A percentile compares a stretch with the other conserved stretches of the same genome.
phyloP scores from a whole-genome alignment of 129 eudicot genomes.

The Flaveria brownii region DNA sequence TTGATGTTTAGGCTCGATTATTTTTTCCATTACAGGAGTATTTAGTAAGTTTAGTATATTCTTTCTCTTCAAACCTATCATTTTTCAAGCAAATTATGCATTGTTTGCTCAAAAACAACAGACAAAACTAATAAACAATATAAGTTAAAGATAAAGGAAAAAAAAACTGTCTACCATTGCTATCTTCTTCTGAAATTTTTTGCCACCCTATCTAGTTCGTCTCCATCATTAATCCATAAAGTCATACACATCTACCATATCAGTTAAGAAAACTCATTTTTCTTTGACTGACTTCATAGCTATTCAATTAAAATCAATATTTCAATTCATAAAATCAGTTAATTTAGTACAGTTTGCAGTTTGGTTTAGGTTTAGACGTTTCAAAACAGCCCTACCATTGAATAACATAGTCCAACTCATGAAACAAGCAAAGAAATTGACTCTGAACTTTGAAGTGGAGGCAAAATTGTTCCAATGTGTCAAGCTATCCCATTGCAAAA shows the following conservation, averaged over 20 bases:
- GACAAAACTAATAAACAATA: background rate
- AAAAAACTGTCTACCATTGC: background rate
- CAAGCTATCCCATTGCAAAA: background rate
- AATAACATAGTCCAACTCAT: background rate
- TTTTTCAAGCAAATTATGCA: background rate
- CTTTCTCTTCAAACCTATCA: background rate
- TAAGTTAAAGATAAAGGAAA: background rate
- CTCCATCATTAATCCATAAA: background rate
- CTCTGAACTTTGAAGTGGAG: background rate
- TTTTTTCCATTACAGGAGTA: background rate
- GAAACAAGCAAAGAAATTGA: background rate
- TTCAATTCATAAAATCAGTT: background rate
- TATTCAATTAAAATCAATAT: background rate
- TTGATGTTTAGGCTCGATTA: background rate
- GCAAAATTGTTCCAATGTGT: background rate
- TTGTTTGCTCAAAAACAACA: background rate
- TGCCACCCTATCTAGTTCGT: conserved; percentile 6
- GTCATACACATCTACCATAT: conserved; percentile 3
- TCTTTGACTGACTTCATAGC: background rate
- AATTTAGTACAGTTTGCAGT: background rate
- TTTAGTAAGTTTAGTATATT: conserved; percentile 3
- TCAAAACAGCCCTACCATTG: background rate
- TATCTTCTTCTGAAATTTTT: background rate
- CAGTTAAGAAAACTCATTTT: background rate
- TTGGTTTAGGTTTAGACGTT: background rate